Evolutionary conservation across 805 yeast species (phyloP).

Genomic region (Yamadazyma sp.): DNA sequence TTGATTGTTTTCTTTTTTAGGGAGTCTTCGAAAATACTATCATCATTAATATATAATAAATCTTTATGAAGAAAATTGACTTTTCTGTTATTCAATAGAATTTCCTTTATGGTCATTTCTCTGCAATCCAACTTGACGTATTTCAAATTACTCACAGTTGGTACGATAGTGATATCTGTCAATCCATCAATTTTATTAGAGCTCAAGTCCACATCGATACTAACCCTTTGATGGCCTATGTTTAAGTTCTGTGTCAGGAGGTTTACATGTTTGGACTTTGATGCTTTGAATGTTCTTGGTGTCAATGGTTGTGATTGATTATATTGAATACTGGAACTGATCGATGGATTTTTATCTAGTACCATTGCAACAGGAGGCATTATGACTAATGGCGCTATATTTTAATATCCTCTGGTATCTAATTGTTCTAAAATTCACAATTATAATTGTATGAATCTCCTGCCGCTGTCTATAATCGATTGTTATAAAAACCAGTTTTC

Average conservation of each 20-base stretch:
- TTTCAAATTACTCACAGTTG: conserved; percentile 57
- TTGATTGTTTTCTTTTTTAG: conserved; percentile 22
- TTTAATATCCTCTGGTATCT: no score
- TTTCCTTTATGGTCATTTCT: conserved; percentile 61
- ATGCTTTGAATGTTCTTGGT: conserved; percentile 19
- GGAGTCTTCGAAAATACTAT: conserved; percentile 25
- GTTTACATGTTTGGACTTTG: conserved; percentile 18
- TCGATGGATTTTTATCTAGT: conserved; percentile 1
- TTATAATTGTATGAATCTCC: no score
- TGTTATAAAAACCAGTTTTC: no score
- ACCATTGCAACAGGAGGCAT: conserved; percentile 7
- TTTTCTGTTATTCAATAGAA: conserved; percentile 56
- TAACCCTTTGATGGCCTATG: conserved; percentile 81
- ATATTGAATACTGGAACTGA: neutral
- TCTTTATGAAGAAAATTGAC: conserved; percentile 57
- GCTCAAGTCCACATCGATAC: conserved; percentile 76
- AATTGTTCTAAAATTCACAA: no score
- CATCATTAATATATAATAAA: conserved; percentile 38
- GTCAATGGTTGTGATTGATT: conserved; percentile 5
- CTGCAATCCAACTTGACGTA: conserved; percentile 75
- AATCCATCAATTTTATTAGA: conserved; percentile 58
- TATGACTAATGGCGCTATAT: no score
- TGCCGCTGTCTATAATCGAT: no score
- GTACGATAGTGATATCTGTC: conserved; percentile 81
- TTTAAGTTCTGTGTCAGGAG: conserved; percentile 50